Evolutionary conservation across 257 asterid species (phyloP).

Genomic region (Petrea volubilis): DNA sequence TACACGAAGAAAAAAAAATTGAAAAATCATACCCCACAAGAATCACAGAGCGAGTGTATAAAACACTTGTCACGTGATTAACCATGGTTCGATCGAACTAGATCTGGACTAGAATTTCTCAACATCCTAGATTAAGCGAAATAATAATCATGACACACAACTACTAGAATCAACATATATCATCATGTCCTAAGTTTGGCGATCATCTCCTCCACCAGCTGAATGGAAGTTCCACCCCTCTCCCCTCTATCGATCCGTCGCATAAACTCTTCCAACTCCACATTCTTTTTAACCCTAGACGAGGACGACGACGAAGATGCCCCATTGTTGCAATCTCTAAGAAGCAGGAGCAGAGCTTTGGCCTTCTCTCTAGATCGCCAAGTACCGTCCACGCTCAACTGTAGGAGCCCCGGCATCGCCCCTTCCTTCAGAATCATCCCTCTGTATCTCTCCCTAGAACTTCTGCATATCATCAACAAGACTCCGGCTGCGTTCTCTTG

Average conservation of each 20-base stretch:
- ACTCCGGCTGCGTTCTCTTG: conserved; percentile 69
- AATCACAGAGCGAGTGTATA: neutral
- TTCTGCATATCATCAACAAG: conserved; percentile 51
- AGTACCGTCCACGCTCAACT: conserved; percentile 76
- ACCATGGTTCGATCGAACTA: too few relatives aligned
- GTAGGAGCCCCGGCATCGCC: conserved; percentile 74
- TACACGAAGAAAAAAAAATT: neutral
- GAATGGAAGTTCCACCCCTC: conserved; percentile 45
- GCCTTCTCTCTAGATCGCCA: conserved; percentile 64
- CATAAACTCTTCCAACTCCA: conserved; percentile 61
- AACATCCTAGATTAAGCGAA: conserved; percentile 1
- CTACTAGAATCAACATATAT: neutral
- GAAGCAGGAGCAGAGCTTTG: conserved; percentile 59
- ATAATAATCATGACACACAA: conserved; percentile 11
- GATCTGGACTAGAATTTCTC: conserved; percentile 1
- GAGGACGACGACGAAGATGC: conserved; percentile 22
- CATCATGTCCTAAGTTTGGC: conserved; percentile 78
- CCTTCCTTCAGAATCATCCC: conserved; percentile 78
- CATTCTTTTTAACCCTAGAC: conserved; percentile 40
- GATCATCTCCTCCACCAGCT: conserved; percentile 76
- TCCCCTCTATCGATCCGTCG: conserved; percentile 74
- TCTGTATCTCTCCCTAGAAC: conserved; percentile 62
- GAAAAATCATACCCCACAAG: conserved; percentile 2
- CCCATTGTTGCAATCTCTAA: conserved; percentile 58
- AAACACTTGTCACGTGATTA: neutral